Conservation (phyloP, 1,284 basidiomycete species). For the Pascua sp. region DNA sequence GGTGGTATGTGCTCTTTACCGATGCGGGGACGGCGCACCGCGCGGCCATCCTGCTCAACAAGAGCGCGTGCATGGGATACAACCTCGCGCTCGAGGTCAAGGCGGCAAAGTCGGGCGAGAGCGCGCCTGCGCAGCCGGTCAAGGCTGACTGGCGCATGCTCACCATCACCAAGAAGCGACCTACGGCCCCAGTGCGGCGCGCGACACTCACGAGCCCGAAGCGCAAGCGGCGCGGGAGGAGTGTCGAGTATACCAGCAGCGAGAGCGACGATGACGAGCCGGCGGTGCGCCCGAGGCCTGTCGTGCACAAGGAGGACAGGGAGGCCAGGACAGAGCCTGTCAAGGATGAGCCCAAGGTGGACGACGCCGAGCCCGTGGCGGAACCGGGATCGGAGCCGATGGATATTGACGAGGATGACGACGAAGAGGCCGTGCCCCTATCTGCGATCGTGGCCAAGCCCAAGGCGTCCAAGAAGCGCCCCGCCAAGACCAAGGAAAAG, state of each 20-base stretch:
- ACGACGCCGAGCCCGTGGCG: slow-evolving; percentile 2
- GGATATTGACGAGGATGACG: not conserved
- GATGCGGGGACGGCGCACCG: slow-evolving; percentile 29
- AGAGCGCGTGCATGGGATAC: slow-evolving; percentile 33
- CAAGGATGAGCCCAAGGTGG: not conserved
- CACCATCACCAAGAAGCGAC: slow-evolving; percentile 40
- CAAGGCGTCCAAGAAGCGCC: slow-evolving; percentile 35
- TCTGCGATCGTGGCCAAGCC: slow-evolving; percentile 7
- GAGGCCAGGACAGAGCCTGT: not conserved
- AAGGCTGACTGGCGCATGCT: slow-evolving; percentile 27
- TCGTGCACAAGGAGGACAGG: slow-evolving; percentile 8
- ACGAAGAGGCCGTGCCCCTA: slow-evolving; percentile 4
- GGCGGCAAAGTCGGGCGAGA: slow-evolving; percentile 16
- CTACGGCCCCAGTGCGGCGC: slow-evolving; percentile 10
- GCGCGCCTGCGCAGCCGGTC: not conserved
- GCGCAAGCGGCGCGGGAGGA: slow-evolving; percentile 13
- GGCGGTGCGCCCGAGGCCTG: slow-evolving; percentile 1
- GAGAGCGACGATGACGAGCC: slow-evolving; percentile 20
- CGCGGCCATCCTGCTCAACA: slow-evolving; percentile 35
- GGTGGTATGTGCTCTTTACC: slow-evolving; percentile 45
- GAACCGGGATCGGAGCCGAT: not conserved
- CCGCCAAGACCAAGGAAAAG: slow-evolving; percentile 16
- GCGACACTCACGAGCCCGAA: slow-evolving; percentile 14
- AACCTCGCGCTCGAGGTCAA: slow-evolving; percentile 27
- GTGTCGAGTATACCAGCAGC: slow-evolving; percentile 23